phyloP scores from a whole-genome alignment of 1,284 basidiomycete genomes.

The Rhodotorula sp. region DNA sequence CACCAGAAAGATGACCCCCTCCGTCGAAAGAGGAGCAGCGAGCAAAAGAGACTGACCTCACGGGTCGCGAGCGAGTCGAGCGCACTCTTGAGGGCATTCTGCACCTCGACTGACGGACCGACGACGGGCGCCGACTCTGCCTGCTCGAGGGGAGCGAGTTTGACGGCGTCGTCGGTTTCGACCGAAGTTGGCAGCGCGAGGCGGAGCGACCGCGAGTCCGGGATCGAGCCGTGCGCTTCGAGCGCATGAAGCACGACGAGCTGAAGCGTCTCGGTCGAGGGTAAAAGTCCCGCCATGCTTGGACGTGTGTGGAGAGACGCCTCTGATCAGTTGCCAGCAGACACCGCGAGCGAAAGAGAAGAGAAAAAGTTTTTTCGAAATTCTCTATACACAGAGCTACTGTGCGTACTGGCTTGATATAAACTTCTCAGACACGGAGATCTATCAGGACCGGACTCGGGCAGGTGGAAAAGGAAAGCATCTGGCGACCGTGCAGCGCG shows the following conservation, averaged over 20 bases:
- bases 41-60: conserved; percentile 58
- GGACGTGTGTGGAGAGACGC: not conserved
- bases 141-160: conserved; percentile 57
- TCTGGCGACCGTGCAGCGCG: too few relatives aligned
- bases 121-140: conserved; percentile 55
- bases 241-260: conserved; percentile 72
- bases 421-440: too few relatives aligned
- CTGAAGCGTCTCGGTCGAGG: conserved; percentile 64
- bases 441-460: too few relatives aligned
- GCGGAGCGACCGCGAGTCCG: conserved; percentile 73
- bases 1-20: not conserved
- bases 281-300: conserved; percentile 24
- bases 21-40: not conserved
- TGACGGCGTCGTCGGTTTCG: conserved; percentile 54
- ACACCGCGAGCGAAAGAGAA: too few relatives aligned
- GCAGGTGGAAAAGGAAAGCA: too few relatives aligned
- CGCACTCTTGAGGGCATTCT: conserved; percentile 77
- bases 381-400: too few relatives aligned
- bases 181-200: conserved; percentile 17
- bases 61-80: conserved; percentile 82
- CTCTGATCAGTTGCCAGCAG: not conserved
- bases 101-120: conserved; percentile 47
- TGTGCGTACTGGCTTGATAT: too few relatives aligned
- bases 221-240: conserved; percentile 58
- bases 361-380: too few relatives aligned